Base-by-base conservation (phyloP, 352 stramenopile genomes). In the Pythium diclinum region DNA sequence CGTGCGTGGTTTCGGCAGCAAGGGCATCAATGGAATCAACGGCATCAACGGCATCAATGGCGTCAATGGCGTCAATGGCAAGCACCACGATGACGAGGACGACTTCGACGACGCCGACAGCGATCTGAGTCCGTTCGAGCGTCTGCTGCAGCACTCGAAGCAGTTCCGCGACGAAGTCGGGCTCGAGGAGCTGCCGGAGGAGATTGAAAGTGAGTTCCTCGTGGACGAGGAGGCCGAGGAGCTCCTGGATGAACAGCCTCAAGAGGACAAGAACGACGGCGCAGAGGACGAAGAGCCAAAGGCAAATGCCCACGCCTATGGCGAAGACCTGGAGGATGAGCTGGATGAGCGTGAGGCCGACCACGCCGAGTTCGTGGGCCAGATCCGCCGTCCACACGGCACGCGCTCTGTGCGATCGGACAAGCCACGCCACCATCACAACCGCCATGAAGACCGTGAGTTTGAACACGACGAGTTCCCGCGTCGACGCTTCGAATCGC, bases 71-170 rank as follows among this genome's bases (percentile, higher is more conserved):
- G 19, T 56, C 33, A 55, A 59, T 21, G 38, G 53, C 14, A 59
- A 75, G 14, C 54, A 77, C 30, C 36, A 72, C 14, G 53, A 65
- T n/a, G 51, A 72, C 16, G 57, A 75, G 19, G 54, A 65, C n/a
- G 14, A 48, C 0, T 49, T 59, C 10, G 61, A 82, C 46, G 14
- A 48, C 2, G 49, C 57, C 17, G 61, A 82, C 46, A 67, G 65
- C 14, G 71, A 78, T 11, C 32, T 84, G 63, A 89, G 74, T 68
- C 77, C 81, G 28, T 83, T 92, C 1, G 80, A 91, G 65, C 78
- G 78, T 8, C 71, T 92, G 30, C 38, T 91, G 66, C 78, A 85
- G 61, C 76, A 88, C 68, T 86, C 79, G 62, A 71, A 87, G 65
- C 65, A 88, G 44, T 92, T 88, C 68, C 79, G 66, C 33, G 5